phyloP scores from a whole-genome alignment of 371 early-diverging fungal species.

The Cokeromyces recurvatus region DNA sequence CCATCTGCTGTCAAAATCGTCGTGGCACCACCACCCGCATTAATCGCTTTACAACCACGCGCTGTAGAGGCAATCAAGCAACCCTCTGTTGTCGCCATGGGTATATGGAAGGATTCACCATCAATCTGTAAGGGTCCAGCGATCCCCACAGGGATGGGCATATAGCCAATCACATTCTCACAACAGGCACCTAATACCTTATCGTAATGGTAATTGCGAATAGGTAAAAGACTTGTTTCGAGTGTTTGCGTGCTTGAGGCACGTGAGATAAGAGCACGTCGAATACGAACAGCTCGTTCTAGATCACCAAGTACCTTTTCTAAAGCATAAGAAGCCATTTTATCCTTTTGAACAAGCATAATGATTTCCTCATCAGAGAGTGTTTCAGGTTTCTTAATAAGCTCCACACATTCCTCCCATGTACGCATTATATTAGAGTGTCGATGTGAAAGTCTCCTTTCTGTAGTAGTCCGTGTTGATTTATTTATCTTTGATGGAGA shows the following conservation, averaged over 20 bases:
- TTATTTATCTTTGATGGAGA: neutral
- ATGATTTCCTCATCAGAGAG: constrained; percentile 73
- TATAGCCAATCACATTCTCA: constrained; percentile 95
- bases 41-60: constrained; percentile 96
- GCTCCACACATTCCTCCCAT: constrained; percentile 57
- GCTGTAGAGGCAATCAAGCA: constrained; percentile 92
- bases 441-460: neutral
- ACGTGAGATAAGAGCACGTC: constrained; percentile 73
- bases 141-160: constrained; percentile 92
- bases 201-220: constrained; percentile 82
- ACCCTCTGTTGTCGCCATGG: constrained; percentile 98
- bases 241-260: constrained; percentile 64
- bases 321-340: constrained; percentile 78
- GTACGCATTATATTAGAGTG: constrained; percentile 43
- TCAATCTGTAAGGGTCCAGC: constrained; percentile 83
- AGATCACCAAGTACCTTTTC: constrained; percentile 76
- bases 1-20: constrained; percentile 86
- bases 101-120: constrained; percentile 73
- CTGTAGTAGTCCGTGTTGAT: too few relatives aligned
- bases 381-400: constrained; percentile 48
- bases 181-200: constrained; percentile 92
- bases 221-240: constrained; percentile 66
- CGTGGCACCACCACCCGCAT: constrained; percentile 82
- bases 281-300: constrained; percentile 81
- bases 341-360: constrained; percentile 63